Base-by-base conservation (phyloP, 345 rosid species). In the Citrus australasica region DNA sequence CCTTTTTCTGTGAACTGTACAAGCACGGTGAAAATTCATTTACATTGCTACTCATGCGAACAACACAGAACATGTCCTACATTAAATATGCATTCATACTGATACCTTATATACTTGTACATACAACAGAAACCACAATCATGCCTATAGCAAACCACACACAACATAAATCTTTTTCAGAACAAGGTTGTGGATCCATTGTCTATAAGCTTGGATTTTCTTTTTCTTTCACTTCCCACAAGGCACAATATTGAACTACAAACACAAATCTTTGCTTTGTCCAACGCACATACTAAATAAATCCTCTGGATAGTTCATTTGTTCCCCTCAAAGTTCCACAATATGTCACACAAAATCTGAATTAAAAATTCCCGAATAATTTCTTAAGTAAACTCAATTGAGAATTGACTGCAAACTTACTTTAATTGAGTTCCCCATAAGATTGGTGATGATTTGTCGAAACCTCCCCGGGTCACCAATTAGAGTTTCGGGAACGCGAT, bases 401-500 rank as follows among this genome's bases (percentile, higher is more conserved):
- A 60, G 37, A 80, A 73, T 48, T 66, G 79, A 70, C 71, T 35
- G 11, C 70, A 69, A 63, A 72, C 90, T 85, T 82, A 93, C 99
- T 90, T 93, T 95, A 17, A 95, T 92, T 14, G 98, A 95, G 78
- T 95, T 95, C 46, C 99, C 98, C 96, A 92, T 92, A 71, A 95
- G 93, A 85, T 95, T 95, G 77, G 92, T 93, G 85, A 93, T 91
- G 82, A 95, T 93, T 83, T 93, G 99, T 73, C 97, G 89, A 85
- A 93, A 92, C 81, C 99, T 92, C 74, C 94, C 94, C 3, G 94
- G 97, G 87, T 95, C 99, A 69, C 99, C 99, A 71, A 95, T 88
- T 76, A 95, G 83, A 81, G 75, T 86, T 69, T 90, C 92, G 48
- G 99, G 99, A 85, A 95, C 97, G 77, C 61, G 86, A 80, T 92